Evolutionary conservation across 345 rosid genomes (phyloP).

Genomic region (Eucalyptus erythrocorys): DNA sequence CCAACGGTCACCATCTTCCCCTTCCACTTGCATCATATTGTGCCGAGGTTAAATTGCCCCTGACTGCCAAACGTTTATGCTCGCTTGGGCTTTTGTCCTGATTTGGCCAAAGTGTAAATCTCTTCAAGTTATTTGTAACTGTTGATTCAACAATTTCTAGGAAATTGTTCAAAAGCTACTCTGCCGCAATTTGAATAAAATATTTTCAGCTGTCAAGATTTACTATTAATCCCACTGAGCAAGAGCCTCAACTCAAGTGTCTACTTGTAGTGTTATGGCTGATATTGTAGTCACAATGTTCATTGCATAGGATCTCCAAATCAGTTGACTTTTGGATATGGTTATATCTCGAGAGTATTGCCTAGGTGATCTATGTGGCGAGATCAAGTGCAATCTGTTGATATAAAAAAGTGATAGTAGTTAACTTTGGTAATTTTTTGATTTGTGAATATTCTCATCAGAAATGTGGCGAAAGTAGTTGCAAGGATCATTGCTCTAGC

Average conservation of each 20-base stretch:
- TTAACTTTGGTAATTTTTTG: not conserved
- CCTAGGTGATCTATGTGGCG: too few relatives aligned
- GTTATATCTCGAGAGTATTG: not conserved
- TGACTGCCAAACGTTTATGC: not conserved
- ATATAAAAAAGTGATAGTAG: too few relatives aligned
- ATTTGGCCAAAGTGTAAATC: not conserved
- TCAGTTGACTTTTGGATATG: not conserved
- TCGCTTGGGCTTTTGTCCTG: not conserved
- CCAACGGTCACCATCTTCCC: not conserved
- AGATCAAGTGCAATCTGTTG: too few relatives aligned
- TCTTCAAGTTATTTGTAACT: not conserved
- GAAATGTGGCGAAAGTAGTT: conserved; percentile 46
- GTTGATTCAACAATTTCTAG: not conserved
- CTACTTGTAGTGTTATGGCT: not conserved
- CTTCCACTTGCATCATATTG: accelerated
- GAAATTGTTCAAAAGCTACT: not conserved
- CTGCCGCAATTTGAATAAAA: not conserved
- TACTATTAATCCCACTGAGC: not conserved
- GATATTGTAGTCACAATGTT: not conserved
- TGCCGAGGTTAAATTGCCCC: not conserved
- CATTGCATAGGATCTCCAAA: not conserved
- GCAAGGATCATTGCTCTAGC: conserved; percentile 68
- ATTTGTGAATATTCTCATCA: not conserved
- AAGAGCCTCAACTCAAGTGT: not conserved
- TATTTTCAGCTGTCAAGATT: not conserved